These are phyloP conservation scores for Boletus subparvulus DNA, from an alignment of 768 basidiomycete species.

Conservation along the genomic window DNA sequence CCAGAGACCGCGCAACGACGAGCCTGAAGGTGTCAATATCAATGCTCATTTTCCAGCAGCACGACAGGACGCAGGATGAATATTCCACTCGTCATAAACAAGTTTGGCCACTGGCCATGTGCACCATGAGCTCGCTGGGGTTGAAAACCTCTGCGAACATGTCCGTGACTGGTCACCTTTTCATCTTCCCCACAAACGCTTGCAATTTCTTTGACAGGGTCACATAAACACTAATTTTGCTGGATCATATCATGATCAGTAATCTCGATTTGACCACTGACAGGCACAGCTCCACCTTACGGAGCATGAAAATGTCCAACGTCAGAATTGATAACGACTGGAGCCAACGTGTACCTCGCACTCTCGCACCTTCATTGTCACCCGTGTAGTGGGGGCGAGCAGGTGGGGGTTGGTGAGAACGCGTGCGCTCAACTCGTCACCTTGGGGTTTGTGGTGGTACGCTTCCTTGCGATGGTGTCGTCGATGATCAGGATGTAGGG, in stretches of 20 bases:
- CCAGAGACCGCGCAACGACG: background rate
- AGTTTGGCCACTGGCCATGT: background rate
- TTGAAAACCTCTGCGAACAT: background rate
- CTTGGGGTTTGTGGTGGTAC: too few species aligned
- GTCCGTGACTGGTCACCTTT: background rate
- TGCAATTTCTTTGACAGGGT: background rate
- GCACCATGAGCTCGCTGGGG: background rate
- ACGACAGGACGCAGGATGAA: background rate
- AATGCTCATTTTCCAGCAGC: background rate
- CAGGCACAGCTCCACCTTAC: background rate
- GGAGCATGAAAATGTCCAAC: background rate
- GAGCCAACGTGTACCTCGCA: too few species aligned
- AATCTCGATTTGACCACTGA: background rate
- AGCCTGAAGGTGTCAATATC: background rate
- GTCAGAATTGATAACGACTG: background rate
- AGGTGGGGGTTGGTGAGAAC: too few species aligned
- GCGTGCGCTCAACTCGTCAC: too few species aligned
- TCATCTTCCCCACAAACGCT: background rate
- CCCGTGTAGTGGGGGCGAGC: too few species aligned
- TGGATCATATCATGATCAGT: background rate
- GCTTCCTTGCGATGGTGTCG: too few species aligned
- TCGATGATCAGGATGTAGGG: too few species aligned
- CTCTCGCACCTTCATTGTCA: too few species aligned
- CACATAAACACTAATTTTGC: background rate
- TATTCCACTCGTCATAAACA: background rate